Evolutionary conservation across 257 asterid genomes (phyloP), one percentile per base, ranked within the genome.

Genomic region (Solanum appendiculatum): DNA sequence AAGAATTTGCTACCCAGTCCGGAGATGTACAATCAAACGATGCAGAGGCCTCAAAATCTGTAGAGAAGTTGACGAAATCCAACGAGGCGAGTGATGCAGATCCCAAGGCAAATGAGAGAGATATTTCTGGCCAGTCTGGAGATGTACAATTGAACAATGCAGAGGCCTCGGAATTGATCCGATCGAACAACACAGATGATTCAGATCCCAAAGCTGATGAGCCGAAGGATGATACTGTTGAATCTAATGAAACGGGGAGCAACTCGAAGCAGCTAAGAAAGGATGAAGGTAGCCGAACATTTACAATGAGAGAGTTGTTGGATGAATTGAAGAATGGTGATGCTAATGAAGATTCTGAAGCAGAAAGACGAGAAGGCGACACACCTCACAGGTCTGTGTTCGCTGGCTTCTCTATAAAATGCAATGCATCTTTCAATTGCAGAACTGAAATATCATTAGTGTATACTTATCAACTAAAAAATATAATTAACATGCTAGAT

Each of bases 231-330:
- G 86, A 85, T 21, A 88, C 84, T 7, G 87, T 85, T 86, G 90
- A 88, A 86, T 80, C 91, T 20, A 83, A 85, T 83, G 93, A 75
- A 70, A 85, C 69, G 75, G 90, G 44, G 87, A 82, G 88, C 72
- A 90, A 87, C 70, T 87, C 94, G 85, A 92, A 91, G 92, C 89
- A 91, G 78, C 86, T 81, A 46, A 89, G 89, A 66, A 89, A 89
- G 20, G 92, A 87, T 73, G 95, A 94, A 85, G 98, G 96, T 40
- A 95, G 88, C 91, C 92, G 96, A 87, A 93, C 98, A 44, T 97
- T 97, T 87, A 97, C 99, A 56, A 96, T 97, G 99, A 91, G 99
- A 86, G 99, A 97, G 88, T 91, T 97, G 91, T 91, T 97, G 91
- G 92, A 91, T 89, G 98, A 96, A 85, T 91, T 96, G 97, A 96